Evolutionary conservation across 371 early-diverging fungal genomes (phyloP), one percentile per base, ranked within the genome.

Genomic region (Mucor mucedo): DNA sequence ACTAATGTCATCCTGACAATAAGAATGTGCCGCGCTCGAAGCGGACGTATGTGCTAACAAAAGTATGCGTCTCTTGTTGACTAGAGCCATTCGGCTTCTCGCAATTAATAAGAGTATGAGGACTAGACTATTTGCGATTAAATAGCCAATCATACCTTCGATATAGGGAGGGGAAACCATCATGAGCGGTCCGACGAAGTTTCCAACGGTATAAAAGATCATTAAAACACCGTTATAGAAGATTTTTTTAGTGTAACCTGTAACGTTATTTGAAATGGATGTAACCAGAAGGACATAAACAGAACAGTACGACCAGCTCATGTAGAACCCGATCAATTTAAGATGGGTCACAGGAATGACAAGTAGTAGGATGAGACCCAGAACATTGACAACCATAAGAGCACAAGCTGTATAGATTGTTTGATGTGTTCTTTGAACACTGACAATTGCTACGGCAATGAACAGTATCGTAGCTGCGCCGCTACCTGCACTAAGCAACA

Each of bases 161-260:
- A 77, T 21, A 28, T 68, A 74, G 6, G 56, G 63, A 9, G 76
- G 68, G 0, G 47, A 47, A 32, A 52, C 63, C 70, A 80, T 73
- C 62, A 79, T 63, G 5, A 79, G 47, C 4, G 77, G 77, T 2
- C 73, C 77, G 29, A 68, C 58, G 57, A 66, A 66, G 47, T 75
- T 71, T 16, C 76, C 76, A 13, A 71, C 38, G n/a, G 75, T 71
- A 32, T 73, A 75, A 48, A 66, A 68, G 5, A 75, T 62, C 65
- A 78, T 66, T 38, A 71, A 41, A 11, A 71, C 54, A 21, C 68
- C 71, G 16, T 74, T 74, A 38, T 69, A 69, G 42, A 72, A 65
- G 10, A 69, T 62, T 38, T 72, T 72, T 35, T 72, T 72, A 11
- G 73, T 74, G 55, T 71, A 68, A 11, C 75, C 75, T 2, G 71